Percentiles rank a stretch among this genome's conserved stretches.
phyloP scores from a whole-genome alignment of 2,329 filamentous ascomycete genomes.

The Fusarium austroafricanum region DNA sequence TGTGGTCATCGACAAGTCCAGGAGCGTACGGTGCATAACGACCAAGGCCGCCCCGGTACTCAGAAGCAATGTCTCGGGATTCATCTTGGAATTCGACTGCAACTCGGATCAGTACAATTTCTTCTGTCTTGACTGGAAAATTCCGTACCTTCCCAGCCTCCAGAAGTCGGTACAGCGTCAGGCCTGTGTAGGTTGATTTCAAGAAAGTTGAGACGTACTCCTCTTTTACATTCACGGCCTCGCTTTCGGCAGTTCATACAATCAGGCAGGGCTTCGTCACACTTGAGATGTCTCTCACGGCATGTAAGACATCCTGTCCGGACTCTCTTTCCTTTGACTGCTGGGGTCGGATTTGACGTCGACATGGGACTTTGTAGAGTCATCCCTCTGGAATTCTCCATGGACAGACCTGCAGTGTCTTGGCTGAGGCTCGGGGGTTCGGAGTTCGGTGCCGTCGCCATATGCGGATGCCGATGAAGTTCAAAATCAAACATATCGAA shows the following conservation, averaged over 20 bases:
- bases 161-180: conserved; percentile 58
- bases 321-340: conserved; percentile 73
- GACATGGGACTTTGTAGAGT: conserved; percentile 17
- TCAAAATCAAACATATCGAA: conserved; percentile 15
- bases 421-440: conserved; percentile 22
- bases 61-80: conserved; percentile 88
- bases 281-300: conserved; percentile 89
- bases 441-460: conserved; percentile 10
- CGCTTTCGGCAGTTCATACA: conserved; percentile 89
- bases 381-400: conserved; percentile 26
- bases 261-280: conserved; percentile 76
- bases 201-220: conserved; percentile 90
- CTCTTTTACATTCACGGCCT: conserved; percentile 84
- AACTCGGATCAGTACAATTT: conserved; percentile 16
- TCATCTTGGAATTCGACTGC: conserved; percentile 86
- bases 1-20: background rate
- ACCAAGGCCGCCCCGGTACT: conserved; percentile 83
- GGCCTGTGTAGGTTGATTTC: conserved; percentile 80
- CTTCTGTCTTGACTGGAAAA: background rate
- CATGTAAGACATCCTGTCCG: conserved; percentile 93
- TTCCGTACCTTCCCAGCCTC: conserved; percentile 44
- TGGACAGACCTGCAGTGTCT: conserved; percentile 4
- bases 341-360: conserved; percentile 22
- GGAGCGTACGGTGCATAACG: conserved; percentile 68
- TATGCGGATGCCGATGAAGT: conserved; percentile 15